Conservation (phyloP, 345 rosid species). For the Cardamine occulta region DNA sequence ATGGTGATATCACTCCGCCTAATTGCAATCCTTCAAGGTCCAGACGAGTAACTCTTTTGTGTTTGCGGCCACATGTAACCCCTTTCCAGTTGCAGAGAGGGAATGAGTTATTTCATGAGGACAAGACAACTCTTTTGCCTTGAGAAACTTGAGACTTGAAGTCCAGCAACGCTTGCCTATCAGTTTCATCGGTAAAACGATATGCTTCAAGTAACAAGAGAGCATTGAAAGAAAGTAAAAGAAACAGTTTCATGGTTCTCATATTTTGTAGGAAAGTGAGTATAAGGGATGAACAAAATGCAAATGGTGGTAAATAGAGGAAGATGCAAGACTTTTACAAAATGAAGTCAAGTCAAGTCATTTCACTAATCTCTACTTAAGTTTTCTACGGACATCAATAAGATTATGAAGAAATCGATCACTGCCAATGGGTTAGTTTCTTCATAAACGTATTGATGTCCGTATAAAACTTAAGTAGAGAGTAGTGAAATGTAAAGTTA, state of each 20-base stretch:
- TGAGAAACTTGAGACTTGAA: conserved; percentile 31
- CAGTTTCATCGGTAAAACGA: conserved; percentile 2
- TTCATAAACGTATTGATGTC: no score
- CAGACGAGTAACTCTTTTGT: conserved; percentile 32
- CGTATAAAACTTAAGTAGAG: no score
- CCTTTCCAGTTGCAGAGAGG: conserved; percentile 46
- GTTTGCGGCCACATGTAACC: conserved; percentile 36
- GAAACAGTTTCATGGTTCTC: neutral
- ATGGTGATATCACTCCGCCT: conserved; percentile 37
- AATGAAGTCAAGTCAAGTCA: no score
- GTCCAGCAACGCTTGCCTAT: conserved; percentile 29
- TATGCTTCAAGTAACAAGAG: conserved; percentile 22
- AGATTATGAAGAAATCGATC: no score
- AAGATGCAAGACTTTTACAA: no score
- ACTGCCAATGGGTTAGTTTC: no score
- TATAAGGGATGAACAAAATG: neutral
- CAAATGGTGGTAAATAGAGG: neutral
- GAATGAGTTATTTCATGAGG: conserved; percentile 44
- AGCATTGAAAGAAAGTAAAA: conserved; percentile 20
- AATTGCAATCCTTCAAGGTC: conserved; percentile 13
- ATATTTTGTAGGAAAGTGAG: neutral
- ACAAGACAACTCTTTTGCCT: conserved; percentile 12
- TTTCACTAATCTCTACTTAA: no score
- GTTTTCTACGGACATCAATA: no score
- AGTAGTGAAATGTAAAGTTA: no score